Conservation (phyloP, 2,329 filamentous ascomycete genomes). For the Hymenoscyphus fructigenus region DNA sequence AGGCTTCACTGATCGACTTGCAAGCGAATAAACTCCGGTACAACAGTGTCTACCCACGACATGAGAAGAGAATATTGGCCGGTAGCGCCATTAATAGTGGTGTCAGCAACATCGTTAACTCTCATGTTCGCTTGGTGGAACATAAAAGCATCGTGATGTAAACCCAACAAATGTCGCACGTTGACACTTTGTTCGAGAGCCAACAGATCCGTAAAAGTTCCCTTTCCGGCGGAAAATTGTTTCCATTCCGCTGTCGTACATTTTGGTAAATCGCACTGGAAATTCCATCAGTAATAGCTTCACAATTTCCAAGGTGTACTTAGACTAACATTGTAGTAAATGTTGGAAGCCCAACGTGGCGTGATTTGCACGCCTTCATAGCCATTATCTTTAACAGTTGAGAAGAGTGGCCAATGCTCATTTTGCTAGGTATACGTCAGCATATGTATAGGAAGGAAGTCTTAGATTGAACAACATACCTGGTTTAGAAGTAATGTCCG, state of each 20-base stretch:
- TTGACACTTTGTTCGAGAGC: constrained; percentile 50
- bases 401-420: constrained; percentile 54
- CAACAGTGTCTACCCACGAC: constrained; percentile 26
- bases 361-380: constrained; percentile 55
- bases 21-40: constrained; percentile 20
- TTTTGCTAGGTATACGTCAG: constrained; percentile 16
- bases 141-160: constrained; percentile 39
- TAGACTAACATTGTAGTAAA: constrained; percentile 14
- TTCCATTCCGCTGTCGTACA: constrained; percentile 62
- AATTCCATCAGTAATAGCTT: neutral
- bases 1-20: neutral
- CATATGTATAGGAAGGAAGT: neutral
- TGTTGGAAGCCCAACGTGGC: constrained; percentile 49
- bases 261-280: constrained; percentile 23
- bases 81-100: constrained; percentile 10
- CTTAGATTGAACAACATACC: constrained; percentile 34
- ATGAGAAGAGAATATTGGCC: constrained; percentile 22
- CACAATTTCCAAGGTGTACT: no score
- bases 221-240: constrained; percentile 49
- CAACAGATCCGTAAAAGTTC: constrained; percentile 52
- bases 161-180: constrained; percentile 53
- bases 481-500: constrained; percentile 51
- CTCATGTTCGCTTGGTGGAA: constrained; percentile 58
- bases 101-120: constrained; percentile 43
- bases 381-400: constrained; percentile 51